phyloP scores from a whole-genome alignment of 768 basidiomycete genomes.

The Tulasnella sp. region DNA sequence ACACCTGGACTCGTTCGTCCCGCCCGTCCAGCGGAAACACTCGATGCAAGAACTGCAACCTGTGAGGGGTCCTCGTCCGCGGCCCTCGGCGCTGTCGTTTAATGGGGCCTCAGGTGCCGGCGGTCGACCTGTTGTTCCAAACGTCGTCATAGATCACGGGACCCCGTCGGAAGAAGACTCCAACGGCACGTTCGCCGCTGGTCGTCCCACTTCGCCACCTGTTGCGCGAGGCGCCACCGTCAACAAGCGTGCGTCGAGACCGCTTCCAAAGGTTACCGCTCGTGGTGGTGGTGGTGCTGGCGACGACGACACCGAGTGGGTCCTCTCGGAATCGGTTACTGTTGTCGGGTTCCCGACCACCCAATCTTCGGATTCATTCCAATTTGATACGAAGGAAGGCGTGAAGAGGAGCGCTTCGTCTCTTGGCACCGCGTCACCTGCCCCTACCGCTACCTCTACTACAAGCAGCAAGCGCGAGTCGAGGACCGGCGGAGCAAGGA shows the following conservation, averaged over 20 bases:
- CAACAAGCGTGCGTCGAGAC: not conserved
- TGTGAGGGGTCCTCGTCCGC: not conserved
- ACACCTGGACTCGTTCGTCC: not conserved
- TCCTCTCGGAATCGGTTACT: not conserved
- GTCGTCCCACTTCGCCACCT: not conserved
- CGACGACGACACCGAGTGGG: not conserved
- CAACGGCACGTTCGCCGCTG: not conserved
- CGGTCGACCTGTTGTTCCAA: not conserved
- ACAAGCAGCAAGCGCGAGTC: no score
- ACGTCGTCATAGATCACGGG: not conserved
- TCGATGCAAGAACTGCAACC: not conserved
- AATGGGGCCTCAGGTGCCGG: not conserved
- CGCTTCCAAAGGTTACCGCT: not conserved
- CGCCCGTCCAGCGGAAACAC: not conserved
- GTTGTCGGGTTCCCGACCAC: not conserved
- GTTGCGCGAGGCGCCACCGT: not conserved
- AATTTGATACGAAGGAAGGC: constrained; percentile 1
- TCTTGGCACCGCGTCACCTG: no score
- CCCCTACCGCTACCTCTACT: no score
- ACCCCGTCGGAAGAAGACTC: not conserved
- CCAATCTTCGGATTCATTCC: not conserved
- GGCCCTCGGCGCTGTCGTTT: not conserved
- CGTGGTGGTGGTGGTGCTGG: not conserved
- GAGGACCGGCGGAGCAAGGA: no score
- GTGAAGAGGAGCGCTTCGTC: not conserved